phyloP scores from a whole-genome alignment of 306 rosid species.

The Lathyrus sativus region DNA sequence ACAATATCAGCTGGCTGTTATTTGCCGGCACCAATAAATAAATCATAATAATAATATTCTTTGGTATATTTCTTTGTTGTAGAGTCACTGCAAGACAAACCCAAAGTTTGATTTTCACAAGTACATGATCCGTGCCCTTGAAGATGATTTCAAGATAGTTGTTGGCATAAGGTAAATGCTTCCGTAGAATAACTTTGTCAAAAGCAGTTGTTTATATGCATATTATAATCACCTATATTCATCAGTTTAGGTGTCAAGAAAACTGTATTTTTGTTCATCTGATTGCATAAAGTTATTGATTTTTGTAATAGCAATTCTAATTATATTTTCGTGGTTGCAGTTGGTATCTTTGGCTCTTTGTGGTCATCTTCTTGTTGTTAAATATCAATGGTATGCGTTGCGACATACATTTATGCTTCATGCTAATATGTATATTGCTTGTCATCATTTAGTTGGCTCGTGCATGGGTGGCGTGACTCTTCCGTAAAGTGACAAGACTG shows the following conservation, averaged over 20 bases:
- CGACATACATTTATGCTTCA: slow-evolving; percentile 14
- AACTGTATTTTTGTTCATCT: slow-evolving; percentile 1
- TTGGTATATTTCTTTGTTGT: slow-evolving; percentile 32
- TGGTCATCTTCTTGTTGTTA: slow-evolving; percentile 77
- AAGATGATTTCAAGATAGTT: slow-evolving; percentile 85
- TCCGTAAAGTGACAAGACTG: slow-evolving; percentile 11
- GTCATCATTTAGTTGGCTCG: slow-evolving; percentile 23
- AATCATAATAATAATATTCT: slow-evolving; percentile 1
- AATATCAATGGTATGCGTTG: slow-evolving; percentile 67
- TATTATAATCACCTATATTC: slow-evolving; percentile 1
- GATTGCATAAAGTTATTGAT: slow-evolving; percentile 25
- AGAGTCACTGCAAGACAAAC: slow-evolving; percentile 80
- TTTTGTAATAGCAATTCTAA: slow-evolving; percentile 35
- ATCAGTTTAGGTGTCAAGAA: slow-evolving; percentile 16
- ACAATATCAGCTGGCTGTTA: slow-evolving; percentile 2
- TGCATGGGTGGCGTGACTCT: slow-evolving; percentile 14
- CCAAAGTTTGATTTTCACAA: slow-evolving; percentile 84
- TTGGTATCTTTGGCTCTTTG: slow-evolving; percentile 93
- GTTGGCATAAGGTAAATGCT: slow-evolving; percentile 84
- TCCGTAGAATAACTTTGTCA: slow-evolving; percentile 19
- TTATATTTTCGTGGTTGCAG: slow-evolving; percentile 54
- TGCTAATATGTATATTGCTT: slow-evolving; percentile 10
- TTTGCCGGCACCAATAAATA: background rate
- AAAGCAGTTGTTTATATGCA: slow-evolving; percentile 12
- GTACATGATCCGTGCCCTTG: slow-evolving; percentile 92